These are phyloP conservation scores for Chalciporus sp. DNA, from an alignment of 1,284 basidiomycete species.

Conservation along the genomic window DNA sequence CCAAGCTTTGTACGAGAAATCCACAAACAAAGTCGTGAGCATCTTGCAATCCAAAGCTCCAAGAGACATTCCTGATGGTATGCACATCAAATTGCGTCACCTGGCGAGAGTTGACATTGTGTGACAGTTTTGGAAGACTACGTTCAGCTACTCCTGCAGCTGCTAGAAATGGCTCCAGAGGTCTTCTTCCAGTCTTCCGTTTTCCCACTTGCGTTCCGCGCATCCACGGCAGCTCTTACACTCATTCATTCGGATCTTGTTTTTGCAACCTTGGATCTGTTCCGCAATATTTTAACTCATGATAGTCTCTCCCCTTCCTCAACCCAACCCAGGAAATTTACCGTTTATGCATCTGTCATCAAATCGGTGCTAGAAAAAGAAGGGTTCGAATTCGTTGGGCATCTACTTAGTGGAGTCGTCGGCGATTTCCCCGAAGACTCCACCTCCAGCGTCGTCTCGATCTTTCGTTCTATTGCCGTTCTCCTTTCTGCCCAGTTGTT, in stretches of 20 bases:
- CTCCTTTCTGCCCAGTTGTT: slow-evolving; percentile 71
- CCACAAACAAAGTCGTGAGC: slow-evolving; percentile 70
- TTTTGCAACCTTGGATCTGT: slow-evolving; percentile 80
- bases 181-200: slow-evolving; percentile 77
- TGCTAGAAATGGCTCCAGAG: slow-evolving; percentile 72
- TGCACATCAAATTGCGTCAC: slow-evolving; percentile 21
- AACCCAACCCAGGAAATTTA: slow-evolving; percentile 61
- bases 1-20: slow-evolving; percentile 70
- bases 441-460: slow-evolving; percentile 71
- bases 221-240: slow-evolving; percentile 75
- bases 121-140: slow-evolving; percentile 92
- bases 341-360: slow-evolving; percentile 68
- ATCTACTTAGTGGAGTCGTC: slow-evolving; percentile 79
- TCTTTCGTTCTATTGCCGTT: slow-evolving; percentile 72
- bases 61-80: slow-evolving; percentile 81
- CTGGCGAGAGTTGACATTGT: slow-evolving; percentile 1
- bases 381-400: slow-evolving; percentile 72
- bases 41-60: slow-evolving; percentile 70
- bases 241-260: slow-evolving; percentile 82
- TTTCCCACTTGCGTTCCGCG: slow-evolving; percentile 77
- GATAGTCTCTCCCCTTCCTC: slow-evolving; percentile 57
- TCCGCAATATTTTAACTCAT: slow-evolving; percentile 75
- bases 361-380: slow-evolving; percentile 71
- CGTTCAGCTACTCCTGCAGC: slow-evolving; percentile 76
- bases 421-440: slow-evolving; percentile 90